Evolutionary conservation across 345 rosid species (phyloP).

Genomic region (Ricinus communis): DNA sequence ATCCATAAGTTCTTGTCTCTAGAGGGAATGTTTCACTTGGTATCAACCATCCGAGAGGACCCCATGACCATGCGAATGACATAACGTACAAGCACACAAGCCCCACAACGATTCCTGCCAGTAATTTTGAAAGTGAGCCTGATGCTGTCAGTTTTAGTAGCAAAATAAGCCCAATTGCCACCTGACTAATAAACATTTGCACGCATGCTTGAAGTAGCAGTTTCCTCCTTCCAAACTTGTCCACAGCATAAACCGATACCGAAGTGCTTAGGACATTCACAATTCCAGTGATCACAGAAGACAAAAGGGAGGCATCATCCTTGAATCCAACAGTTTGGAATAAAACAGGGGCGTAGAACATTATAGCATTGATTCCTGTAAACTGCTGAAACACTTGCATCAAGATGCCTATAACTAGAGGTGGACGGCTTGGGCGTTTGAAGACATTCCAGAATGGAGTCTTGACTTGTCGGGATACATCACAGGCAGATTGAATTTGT

Average conservation of each 20-base stretch:
- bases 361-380: conserved; percentile 31
- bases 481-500: conserved; percentile 20
- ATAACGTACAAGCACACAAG: conserved; percentile 19
- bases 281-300: conserved; percentile 24
- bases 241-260: conserved; percentile 20
- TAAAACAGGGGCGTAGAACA: conserved; percentile 27
- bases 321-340: conserved; percentile 26
- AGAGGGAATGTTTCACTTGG: conserved; percentile 22
- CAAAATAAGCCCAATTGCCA: conserved; percentile 16
- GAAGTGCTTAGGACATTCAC: conserved; percentile 22
- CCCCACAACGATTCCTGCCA: conserved; percentile 7
- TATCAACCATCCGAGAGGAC: conserved; percentile 26
- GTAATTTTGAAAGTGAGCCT: conserved; percentile 8
- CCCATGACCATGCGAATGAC: conserved; percentile 30
- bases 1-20: conserved; percentile 20
- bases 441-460: conserved; percentile 20
- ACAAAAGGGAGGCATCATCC: conserved; percentile 24
- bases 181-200: conserved; percentile 16
- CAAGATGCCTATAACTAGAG: conserved; percentile 13
- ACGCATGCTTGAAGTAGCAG: conserved; percentile 21
- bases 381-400: conserved; percentile 26
- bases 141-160: background rate
- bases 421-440: conserved; percentile 12
- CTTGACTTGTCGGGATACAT: conserved; percentile 3
- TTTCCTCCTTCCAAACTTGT: conserved; percentile 18